Evolutionary conservation across 805 yeast species (phyloP).

Genomic region (Yarrowia phangngaensis): DNA sequence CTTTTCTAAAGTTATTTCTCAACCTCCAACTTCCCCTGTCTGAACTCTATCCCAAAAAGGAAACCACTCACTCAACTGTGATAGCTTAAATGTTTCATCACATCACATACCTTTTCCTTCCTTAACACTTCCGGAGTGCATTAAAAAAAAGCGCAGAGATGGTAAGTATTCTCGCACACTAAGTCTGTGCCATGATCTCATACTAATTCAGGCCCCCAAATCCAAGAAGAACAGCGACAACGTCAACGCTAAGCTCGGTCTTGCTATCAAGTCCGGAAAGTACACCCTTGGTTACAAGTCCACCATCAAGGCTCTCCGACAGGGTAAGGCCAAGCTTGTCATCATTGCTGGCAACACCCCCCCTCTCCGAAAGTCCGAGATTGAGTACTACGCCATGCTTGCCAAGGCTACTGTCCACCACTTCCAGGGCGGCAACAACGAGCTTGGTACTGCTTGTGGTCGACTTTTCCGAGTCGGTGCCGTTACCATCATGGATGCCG

Average conservation of each 20-base stretch:
- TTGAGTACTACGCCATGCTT: slow-evolving; percentile 99
- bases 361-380: slow-evolving; percentile 98
- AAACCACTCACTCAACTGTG: too few relatives aligned
- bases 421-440: slow-evolving; percentile 99
- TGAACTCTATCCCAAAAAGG: too few relatives aligned
- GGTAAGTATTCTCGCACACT: slow-evolving; percentile 76
- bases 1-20: too few relatives aligned
- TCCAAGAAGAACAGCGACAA: slow-evolving; percentile 82
- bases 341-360: slow-evolving; percentile 99
- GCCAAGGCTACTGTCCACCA: slow-evolving; percentile 96
- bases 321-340: slow-evolving; percentile 97
- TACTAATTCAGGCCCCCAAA: slow-evolving; percentile 79
- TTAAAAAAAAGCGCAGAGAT: slow-evolving; percentile 79
- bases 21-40: too few relatives aligned
- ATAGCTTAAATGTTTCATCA: too few relatives aligned
- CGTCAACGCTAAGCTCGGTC: slow-evolving; percentile 97
- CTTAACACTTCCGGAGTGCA: slow-evolving; percentile 78
- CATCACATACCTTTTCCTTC: slow-evolving; percentile 23
- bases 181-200: slow-evolving; percentile 8
- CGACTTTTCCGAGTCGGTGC: slow-evolving; percentile 99
- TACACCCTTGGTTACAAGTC: slow-evolving; percentile 99
- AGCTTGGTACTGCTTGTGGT: slow-evolving; percentile 99
- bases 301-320: slow-evolving; percentile 95
- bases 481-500: slow-evolving; percentile 92
- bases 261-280: slow-evolving; percentile 98